Conservation (phyloP, 2,329 filamentous ascomycete genomes). For the Talaromyces verruculosus region DNA sequence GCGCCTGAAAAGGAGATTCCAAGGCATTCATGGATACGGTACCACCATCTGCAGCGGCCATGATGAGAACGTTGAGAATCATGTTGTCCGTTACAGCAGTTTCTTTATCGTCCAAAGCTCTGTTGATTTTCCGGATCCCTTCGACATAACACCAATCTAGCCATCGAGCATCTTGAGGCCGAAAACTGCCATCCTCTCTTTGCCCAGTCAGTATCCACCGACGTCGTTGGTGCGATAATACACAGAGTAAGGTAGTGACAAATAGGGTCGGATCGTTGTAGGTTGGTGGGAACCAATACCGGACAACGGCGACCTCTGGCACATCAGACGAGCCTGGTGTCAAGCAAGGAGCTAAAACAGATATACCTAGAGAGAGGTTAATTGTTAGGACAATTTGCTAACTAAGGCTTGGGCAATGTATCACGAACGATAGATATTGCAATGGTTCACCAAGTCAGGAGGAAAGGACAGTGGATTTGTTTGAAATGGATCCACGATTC, state of each 20-base stretch:
- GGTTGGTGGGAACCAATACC: conserved; percentile 11
- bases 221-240: conserved; percentile 2
- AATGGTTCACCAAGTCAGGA: conserved; percentile 12
- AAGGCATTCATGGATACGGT: not conserved
- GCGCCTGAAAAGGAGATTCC: conserved; percentile 21
- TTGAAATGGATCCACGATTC: conserved; percentile 5
- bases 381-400: not conserved
- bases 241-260: conserved; percentile 8
- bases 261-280: conserved; percentile 10
- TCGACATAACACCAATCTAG: conserved; percentile 13
- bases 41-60: conserved; percentile 9
- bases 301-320: conserved; percentile 3
- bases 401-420: not conserved
- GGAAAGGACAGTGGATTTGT: conserved; percentile 7
- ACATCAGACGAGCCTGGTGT: conserved; percentile 4
- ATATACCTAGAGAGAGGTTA: not conserved
- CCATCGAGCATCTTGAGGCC: conserved; percentile 6
- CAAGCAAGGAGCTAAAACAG: conserved; percentile 6
- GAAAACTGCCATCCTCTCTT: not conserved
- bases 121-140: conserved; percentile 16
- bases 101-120: conserved; percentile 9
- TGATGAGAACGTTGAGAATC: conserved; percentile 13
- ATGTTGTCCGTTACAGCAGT: conserved; percentile 20
- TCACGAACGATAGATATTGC: conserved; percentile 11
- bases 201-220: conserved; percentile 5